Percentiles rank a stretch among this genome's conserved stretches.
Evolutionary conservation across 192 early-diverging fungal species (phyloP).

Genomic region (Dispira parvispora): DNA sequence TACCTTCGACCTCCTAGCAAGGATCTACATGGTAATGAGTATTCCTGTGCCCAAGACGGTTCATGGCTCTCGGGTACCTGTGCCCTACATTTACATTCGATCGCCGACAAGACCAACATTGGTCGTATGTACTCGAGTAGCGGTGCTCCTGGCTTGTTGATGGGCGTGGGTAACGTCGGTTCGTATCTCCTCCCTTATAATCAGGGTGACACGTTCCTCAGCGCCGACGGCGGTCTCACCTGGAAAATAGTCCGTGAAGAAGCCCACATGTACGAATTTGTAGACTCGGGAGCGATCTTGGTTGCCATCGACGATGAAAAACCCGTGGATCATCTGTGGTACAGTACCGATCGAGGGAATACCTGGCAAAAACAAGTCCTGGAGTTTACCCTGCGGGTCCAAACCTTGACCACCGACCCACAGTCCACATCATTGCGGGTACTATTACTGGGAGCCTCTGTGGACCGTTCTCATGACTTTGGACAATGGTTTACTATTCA

Average conservation of each 20-base stretch:
- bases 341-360: conserved; percentile 63
- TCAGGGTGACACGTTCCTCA: conserved; percentile 73
- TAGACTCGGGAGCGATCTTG: conserved; percentile 63
- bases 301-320: conserved; percentile 48
- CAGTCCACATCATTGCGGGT: conserved; percentile 60
- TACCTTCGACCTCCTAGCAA: conserved; percentile 43
- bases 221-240: conserved; percentile 61
- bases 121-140: conserved; percentile 57
- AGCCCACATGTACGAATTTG: conserved; percentile 71
- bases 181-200: conserved; percentile 44
- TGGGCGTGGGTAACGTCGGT: conserved; percentile 86
- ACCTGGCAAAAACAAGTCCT: conserved; percentile 42
- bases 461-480: conserved; percentile 15
- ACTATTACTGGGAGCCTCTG: conserved; percentile 33
- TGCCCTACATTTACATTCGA: conserved; percentile 72
- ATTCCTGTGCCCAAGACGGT: conserved; percentile 30
- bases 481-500: conserved; percentile 32
- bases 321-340: conserved; percentile 37
- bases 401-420: conserved; percentile 61
- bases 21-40: conserved; percentile 33
- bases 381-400: conserved; percentile 31
- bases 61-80: conserved; percentile 31
- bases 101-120: conserved; percentile 45
- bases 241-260: conserved; percentile 51
- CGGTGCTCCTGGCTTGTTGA: conserved; percentile 63